Evolutionary conservation across 2,329 filamentous ascomycete species (phyloP), one percentile per base, ranked within the genome.

Genomic region (Ophiostoma sp.): DNA sequence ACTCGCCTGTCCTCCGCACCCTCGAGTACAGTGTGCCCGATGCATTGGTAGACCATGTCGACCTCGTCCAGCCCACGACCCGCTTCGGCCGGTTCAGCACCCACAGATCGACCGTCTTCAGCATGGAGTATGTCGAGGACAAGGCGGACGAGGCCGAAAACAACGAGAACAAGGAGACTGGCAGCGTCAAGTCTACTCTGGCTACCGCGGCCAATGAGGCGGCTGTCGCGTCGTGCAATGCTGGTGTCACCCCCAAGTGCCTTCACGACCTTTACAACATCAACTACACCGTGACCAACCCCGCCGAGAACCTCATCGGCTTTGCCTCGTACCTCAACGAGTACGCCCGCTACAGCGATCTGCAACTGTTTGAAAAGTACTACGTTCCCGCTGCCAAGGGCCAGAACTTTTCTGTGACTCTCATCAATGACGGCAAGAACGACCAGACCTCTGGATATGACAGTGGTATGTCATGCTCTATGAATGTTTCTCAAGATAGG

Each of bases 51-150:
- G 77, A 82, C 59, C 84, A 89, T 77, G 84, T 92, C 73, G 87
- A 88, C 73, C 84, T 91, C 78, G 88, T 92, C 68, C 88, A 91
- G 79, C 90, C 90, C 0, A 92, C 90, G 0, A 92, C 88, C 3
- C 84, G 87, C 52, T 92, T 92, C 74, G 87, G 87, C 22, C 82
- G 85, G 72, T 82, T 87, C 28, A 80, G 79, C 39, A 76, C 85
- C 1, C 84, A 87, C 73, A 78, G 77, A 61, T 83, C 79, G 33
- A 80, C 80, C 6, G 79, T 86, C 72, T 86, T 80, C 72, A 78
- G 82, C 15, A 76, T 81, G 69, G 76, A 80, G 64, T 77, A 78
- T 45, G 69, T 82, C 15, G 19, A 48, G 4, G 73, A 72, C 7
- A n/a, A 36, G 3, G n/a, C n/a, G 6, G 76, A 77, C 33, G 70